Evolutionary conservation across 2,329 filamentous ascomycete genomes (phyloP), one percentile per base, ranked within the genome.

Genomic region (Alternaria ventricosa): DNA sequence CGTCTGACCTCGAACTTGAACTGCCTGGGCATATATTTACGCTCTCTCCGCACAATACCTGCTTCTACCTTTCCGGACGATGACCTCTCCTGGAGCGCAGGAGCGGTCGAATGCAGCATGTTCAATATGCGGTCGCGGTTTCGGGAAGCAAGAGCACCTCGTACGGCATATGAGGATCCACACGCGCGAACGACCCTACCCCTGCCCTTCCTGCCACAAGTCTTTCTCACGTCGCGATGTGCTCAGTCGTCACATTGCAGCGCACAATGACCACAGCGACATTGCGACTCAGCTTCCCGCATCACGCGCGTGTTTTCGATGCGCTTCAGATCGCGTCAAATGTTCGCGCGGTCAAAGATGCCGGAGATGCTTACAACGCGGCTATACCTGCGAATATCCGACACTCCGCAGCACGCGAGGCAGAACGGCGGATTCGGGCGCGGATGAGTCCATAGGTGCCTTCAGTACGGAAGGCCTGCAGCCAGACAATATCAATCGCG

Each of bases 311-410:
- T 78, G 75, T 60, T 59, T 64, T 27, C 60, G 66, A 50, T 78
- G 74, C 59, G 71, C 71, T 5, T 51, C 60, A 11, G 70, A 74
- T 28, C 75, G 75, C 28, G 70, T 75, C 10, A 68, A 69, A 56
- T 78, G 75, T 54, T 73, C 75, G 30, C 74, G 76, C 30, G 70
- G 67, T 10, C 55, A 63, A 12, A 64, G 61, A n/a, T 78, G 76
- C 33, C 55, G 55, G 3, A 64, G 75, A 22, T 78, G 76, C 56
- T 57, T 55, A 22, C 61, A 67, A 12, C 70, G 74, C 11, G 61
- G 54, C 10, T 30, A 67, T 11, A 54, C 63, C 27, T 78, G 75
- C 56, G 28, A 59, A n/a, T 76, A 75, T 55, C 72, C 74, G 12
- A 45, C 63, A 43, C 20, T 47, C 5, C 61, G 47, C 25, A 51